Conservation (phyloP, 2,329 filamentous ascomycete species). For the Paraphoma chrysanthemicola region DNA sequence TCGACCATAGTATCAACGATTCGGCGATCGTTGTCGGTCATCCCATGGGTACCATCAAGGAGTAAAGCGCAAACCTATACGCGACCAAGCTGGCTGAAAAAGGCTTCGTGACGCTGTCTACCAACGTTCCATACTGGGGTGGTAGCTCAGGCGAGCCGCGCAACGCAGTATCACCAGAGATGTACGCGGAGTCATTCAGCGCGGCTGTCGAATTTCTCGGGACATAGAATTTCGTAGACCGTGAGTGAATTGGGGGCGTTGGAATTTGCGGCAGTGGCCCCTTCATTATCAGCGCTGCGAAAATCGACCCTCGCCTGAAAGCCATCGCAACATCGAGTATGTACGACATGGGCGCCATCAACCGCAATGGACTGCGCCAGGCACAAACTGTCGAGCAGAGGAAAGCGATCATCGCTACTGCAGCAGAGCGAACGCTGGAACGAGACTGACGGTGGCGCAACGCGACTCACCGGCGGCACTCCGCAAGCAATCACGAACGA, state of each 20-base stretch:
- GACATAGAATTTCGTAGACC: conserved; percentile 27
- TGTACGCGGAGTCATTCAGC: conserved; percentile 39
- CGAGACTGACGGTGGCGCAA: conserved; percentile 13
- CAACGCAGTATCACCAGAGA: conserved; percentile 31
- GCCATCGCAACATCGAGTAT: conserved; percentile 30
- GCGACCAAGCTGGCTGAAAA: conserved; percentile 37
- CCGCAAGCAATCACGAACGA: conserved; percentile 23
- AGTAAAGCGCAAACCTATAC: conserved; percentile 41
- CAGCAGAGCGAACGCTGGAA: conserved; percentile 14
- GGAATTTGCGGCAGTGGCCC: conserved; percentile 43
- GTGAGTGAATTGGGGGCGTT: conserved; percentile 37
- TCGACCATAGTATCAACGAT: conserved; percentile 7
- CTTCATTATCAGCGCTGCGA: conserved; percentile 46
- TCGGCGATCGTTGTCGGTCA: conserved; percentile 37
- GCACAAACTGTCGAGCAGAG: conserved; percentile 14
- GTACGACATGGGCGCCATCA: conserved; percentile 24
- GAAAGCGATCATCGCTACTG: conserved; percentile 11
- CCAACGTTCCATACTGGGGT: conserved; percentile 34
- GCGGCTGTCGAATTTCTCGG: conserved; percentile 42
- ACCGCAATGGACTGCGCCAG: conserved; percentile 14
- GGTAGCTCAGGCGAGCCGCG: conserved; percentile 33
- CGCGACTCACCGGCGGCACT: conserved; percentile 7
- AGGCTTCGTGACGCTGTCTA: conserved; percentile 33
- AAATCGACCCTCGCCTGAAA: conserved; percentile 37
- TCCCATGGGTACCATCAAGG: conserved; percentile 40